Evolutionary conservation across 306 rosid species (phyloP), one percentile per base, ranked within the genome.

Genomic region (Luffa aegyptiaca): DNA sequence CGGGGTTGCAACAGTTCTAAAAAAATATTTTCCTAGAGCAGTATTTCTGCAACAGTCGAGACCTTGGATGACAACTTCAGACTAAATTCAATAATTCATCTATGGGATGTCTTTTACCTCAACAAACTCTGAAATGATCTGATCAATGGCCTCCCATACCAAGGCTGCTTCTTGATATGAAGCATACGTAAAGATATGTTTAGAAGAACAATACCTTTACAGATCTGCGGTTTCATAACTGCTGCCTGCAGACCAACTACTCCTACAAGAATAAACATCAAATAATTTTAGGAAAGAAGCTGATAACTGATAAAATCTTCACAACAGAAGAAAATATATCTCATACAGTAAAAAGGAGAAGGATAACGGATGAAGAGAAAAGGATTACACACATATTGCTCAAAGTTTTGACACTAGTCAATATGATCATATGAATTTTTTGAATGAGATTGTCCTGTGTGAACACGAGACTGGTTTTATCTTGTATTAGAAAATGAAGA

Each of bases 161-260:
- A 94, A 39, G 98, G 98, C 84, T 94, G 98, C 87, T 94, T 94
- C 88, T 82, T 92, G 73, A 91, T 86, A 78, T 94, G 98, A 79
- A 94, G 98, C 98, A 94, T 88, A 13, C 97, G 94, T 33, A 94
- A 88, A 75, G 98, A 92, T 44, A 94, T 88, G 81, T 94, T 92
- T 45, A 94, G 85, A 87, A 94, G 91, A 63, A 92, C 53, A 71
- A 94, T 80, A 11, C 97, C 97, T 85, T 73, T 86, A 80, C 98
- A 94, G 75, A 87, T 86, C 81, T 86, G 81, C 20, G 98, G 97
- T 69, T 83, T 89, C 84, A 80, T 42, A 64, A 88, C 80, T 63
- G 92, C 98, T 55, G 98, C 98, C 87, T 94, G 95, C 84, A 94
- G 98, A 86, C 98, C 98, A 88, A 94, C 98, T 85, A 94, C 87